phyloP scores from a whole-genome alignment of 192 early-diverging fungal genomes.

The Backusella parvicylindrica region DNA sequence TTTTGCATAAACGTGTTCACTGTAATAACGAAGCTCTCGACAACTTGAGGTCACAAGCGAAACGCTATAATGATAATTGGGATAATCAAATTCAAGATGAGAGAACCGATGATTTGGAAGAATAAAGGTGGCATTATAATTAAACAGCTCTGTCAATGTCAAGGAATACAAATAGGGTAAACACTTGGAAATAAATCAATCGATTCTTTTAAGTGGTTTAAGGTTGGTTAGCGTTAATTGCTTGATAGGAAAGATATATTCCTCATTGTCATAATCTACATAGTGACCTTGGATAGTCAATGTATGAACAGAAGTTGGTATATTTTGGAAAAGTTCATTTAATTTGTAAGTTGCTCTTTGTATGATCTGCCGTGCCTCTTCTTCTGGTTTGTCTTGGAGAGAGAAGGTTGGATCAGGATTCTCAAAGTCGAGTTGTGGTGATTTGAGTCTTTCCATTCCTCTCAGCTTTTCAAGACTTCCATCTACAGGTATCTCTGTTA shows the following conservation, averaged over 20 bases:
- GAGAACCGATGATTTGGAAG: neutral
- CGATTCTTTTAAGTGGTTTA: neutral
- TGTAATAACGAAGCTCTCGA: neutral
- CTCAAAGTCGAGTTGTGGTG: neutral
- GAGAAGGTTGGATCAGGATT: neutral
- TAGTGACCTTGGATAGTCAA: neutral
- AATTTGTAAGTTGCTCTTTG: neutral
- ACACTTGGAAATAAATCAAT: neutral
- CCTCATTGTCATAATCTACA: neutral
- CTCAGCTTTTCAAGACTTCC: neutral
- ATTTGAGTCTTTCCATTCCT: neutral
- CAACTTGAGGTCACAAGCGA: neutral
- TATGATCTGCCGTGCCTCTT: neutral
- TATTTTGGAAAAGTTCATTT: neutral
- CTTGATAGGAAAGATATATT: neutral
- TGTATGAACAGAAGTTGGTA: neutral
- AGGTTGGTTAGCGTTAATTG: neutral
- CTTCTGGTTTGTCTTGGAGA: too few species aligned
- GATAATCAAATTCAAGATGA: neutral
- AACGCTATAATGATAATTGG: neutral
- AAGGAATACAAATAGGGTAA: neutral
- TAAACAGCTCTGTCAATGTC: neutral
- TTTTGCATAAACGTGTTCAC: neutral
- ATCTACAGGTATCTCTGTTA: neutral
- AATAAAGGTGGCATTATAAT: neutral